Conservation (phyloP, 768 basidiomycete genomes). For the Trametes elegans region DNA sequence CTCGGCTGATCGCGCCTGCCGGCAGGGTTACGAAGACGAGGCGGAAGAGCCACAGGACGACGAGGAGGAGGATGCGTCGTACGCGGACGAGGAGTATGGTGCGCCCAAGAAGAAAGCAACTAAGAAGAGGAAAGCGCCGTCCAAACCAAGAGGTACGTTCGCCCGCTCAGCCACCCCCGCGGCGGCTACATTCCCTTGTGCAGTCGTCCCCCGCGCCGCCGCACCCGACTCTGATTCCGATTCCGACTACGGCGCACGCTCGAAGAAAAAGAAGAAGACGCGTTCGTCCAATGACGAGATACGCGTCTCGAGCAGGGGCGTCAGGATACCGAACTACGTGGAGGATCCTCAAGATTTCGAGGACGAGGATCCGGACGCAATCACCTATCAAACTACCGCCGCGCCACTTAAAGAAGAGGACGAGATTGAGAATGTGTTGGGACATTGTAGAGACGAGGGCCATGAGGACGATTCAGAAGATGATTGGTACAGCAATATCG, state of each 20-base stretch:
- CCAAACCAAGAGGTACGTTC: conserved; percentile 59
- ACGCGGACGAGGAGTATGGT: conserved; percentile 73
- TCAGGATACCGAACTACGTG: conserved; percentile 80
- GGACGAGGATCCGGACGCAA: conserved; percentile 61
- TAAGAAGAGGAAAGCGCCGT: conserved; percentile 65
- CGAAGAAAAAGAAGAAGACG: conserved; percentile 82
- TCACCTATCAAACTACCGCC: conserved; percentile 46
- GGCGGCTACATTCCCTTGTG: conserved; percentile 31
- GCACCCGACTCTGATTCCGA: conserved; percentile 69
- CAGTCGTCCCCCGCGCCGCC: conserved; percentile 45
- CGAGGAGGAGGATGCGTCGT: conserved; percentile 71
- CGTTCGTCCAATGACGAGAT: conserved; percentile 61
- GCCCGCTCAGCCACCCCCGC: conserved; percentile 6
- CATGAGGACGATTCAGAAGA: conserved; percentile 75
- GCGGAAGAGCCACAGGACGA: conserved; percentile 45
- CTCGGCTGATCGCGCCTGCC: conserved; percentile 24
- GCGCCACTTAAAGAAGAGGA: conserved; percentile 47
- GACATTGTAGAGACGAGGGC: conserved; percentile 83
- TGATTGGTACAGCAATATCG: conserved; percentile 85
- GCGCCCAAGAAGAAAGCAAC: conserved; percentile 60
- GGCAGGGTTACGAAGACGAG: conserved; percentile 56
- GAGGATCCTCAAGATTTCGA: conserved; percentile 68
- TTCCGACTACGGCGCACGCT: conserved; percentile 82
- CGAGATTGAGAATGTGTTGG: conserved; percentile 90
- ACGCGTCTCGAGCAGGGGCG: conserved; percentile 73